A percentile compares a stretch with the other conserved stretches of the same genome.
phyloP scores from a whole-genome alignment of 2,329 filamentous ascomycete genomes.

The Sporothrix luriei region DNA sequence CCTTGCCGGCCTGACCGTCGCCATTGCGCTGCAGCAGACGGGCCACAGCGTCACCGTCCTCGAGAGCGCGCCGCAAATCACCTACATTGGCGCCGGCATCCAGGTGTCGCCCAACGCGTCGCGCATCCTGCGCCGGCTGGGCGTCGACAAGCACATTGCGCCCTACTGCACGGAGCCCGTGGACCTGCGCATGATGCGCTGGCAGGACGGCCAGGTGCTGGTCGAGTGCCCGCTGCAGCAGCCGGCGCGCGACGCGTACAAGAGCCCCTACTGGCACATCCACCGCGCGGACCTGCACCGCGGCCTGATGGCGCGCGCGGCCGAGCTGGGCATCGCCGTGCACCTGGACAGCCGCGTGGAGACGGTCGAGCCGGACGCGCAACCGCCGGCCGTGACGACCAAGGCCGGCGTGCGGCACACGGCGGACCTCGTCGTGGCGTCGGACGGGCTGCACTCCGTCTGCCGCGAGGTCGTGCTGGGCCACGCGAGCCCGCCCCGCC shows the following conservation, averaged over 20 bases:
- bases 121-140: slow-evolving; percentile 54
- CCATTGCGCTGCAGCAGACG: slow-evolving; percentile 32
- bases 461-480: slow-evolving; percentile 31
- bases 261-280: slow-evolving; percentile 47
- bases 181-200: slow-evolving; percentile 56
- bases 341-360: slow-evolving; percentile 31
- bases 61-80: slow-evolving; percentile 43
- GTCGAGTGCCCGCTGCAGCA: slow-evolving; percentile 58
- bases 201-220: slow-evolving; percentile 51
- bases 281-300: slow-evolving; percentile 35
- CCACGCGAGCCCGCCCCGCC: slow-evolving; percentile 32
- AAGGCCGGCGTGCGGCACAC: slow-evolving; percentile 16
- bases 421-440: slow-evolving; percentile 31
- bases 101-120: slow-evolving; percentile 57
- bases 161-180: slow-evolving; percentile 48
- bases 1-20: slow-evolving; percentile 33
- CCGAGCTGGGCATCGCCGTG: slow-evolving; percentile 28
- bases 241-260: slow-evolving; percentile 51
- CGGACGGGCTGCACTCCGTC: slow-evolving; percentile 33
- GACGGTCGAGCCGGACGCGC: slow-evolving; percentile 27
- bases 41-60: slow-evolving; percentile 34
- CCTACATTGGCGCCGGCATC: slow-evolving; percentile 51
- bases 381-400: slow-evolving; percentile 21
- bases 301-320: slow-evolving; percentile 28
- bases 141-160: slow-evolving; percentile 51